phyloP scores from a whole-genome alignment of 306 rosid genomes.

The Lathyrus aphaca region DNA sequence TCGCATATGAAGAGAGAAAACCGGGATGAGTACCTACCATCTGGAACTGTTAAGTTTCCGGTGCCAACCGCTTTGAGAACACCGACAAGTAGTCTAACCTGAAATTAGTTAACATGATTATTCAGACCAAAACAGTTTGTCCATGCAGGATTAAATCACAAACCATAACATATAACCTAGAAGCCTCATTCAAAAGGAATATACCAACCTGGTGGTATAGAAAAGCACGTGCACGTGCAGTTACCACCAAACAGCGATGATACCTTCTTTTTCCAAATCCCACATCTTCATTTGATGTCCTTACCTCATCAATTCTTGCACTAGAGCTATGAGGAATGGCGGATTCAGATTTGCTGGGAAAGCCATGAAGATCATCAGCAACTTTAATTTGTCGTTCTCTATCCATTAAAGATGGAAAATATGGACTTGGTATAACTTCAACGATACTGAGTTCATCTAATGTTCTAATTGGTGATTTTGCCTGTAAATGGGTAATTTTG shows the following conservation, averaged over 20 bases:
- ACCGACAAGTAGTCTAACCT: constrained; percentile 94
- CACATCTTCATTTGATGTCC: constrained; percentile 39
- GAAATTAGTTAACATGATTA: constrained; percentile 24
- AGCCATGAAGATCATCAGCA: constrained; percentile 38
- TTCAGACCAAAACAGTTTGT: constrained; percentile 24
- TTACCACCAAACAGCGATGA: constrained; percentile 73
- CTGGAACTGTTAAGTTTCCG: constrained; percentile 62
- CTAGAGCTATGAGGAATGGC: constrained; percentile 36
- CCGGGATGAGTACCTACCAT: constrained; percentile 60
- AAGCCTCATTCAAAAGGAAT: constrained; percentile 18
- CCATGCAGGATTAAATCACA: constrained; percentile 19
- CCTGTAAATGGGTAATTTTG: constrained; percentile 55
- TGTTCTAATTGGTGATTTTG: constrained; percentile 86
- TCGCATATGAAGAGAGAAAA: neutral
- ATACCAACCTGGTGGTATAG: constrained; percentile 88
- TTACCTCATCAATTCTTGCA: constrained; percentile 32
- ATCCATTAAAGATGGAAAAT: constrained; percentile 68
- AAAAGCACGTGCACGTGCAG: constrained; percentile 82
- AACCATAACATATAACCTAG: constrained; percentile 22
- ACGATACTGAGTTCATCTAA: constrained; percentile 76
- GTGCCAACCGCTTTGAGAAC: constrained; percentile 84
- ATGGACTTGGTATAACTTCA: constrained; percentile 67
- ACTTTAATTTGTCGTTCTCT: constrained; percentile 51
- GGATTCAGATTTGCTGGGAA: constrained; percentile 39
- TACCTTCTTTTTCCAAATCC: constrained; percentile 78